Conservation (phyloP, 1,284 basidiomycete genomes). For the Cutaneotrichosporon curvatum region DNA sequence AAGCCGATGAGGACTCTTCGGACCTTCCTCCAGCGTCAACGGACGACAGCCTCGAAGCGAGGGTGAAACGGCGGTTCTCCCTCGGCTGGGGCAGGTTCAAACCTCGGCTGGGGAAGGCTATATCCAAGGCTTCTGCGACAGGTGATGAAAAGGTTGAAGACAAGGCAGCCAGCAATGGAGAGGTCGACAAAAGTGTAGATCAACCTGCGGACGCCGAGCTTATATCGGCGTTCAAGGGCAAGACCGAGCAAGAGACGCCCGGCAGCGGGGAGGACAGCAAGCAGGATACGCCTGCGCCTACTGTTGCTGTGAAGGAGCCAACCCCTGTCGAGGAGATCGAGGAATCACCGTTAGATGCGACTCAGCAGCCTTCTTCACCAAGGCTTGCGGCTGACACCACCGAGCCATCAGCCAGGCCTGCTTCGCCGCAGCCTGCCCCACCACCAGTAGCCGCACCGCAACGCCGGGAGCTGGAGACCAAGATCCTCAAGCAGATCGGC, state of each 20-base stretch:
- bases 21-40: constrained; percentile 3
- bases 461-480: constrained; percentile 42
- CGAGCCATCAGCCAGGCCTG: no score
- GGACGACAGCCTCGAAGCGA: constrained; percentile 9
- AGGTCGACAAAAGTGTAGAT: background rate
- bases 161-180: background rate
- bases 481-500: constrained; percentile 43
- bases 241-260: no score
- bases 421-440: background rate
- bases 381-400: no score
- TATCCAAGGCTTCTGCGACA: constrained; percentile 4
- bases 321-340: no score
- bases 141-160: background rate
- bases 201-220: background rate
- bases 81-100: constrained; percentile 29
- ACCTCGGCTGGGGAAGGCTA: constrained; percentile 19
- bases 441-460: constrained; percentile 28
- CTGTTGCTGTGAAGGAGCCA: no score
- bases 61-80: constrained; percentile 21
- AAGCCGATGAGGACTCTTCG: constrained; percentile 31
- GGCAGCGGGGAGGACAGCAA: no score
- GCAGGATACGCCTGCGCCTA: no score
- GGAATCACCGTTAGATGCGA: no score
- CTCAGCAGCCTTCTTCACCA: no score
- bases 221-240: background rate